Base-by-base conservation (phyloP, 1,284 basidiomycete genomes). In the Malassezia dermatis region DNA sequence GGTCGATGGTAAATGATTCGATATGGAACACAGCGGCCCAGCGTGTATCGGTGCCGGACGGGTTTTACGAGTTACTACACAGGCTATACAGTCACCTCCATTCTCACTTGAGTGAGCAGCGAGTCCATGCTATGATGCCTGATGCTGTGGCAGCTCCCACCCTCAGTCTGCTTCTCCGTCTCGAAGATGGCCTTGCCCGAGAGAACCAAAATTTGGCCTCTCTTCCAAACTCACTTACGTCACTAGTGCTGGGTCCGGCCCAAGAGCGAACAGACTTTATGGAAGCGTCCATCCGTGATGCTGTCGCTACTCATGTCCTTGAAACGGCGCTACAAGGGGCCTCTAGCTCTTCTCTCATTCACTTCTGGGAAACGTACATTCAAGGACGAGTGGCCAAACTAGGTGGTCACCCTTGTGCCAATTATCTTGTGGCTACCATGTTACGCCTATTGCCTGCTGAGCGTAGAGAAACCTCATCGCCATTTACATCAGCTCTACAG, bases 381-480 rank as follows among this genome's bases (percentile, higher is more conserved):
- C 39, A 26, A 17, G 63, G 54, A 11, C 60, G 66, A 3, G 57
- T 70, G 39, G 60, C 57, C 3, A 66, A 66, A 34, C 63, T 74
- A 2, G 68, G 66, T 40, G 53, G 60, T 5, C 71, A 74, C 45
- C 70, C 70, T 1, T 60, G 65, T 15, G 71, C 66, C 13, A 73
- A 73, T 45, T 69, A 64, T 50, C 65, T 74, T 15, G 63, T 70
- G 12, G 57, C 67, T 3, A 46, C 58, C 0, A 30, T 59, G 11
- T n/a, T 67, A 17, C 51, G 58, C 1, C 42, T 62, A 4, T 58
- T 72, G 8, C 19, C 31, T 1, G 15, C 41, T 0, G n/a, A 34
- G 4, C 32, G 21, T 7, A 21, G 23, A n/a, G 32, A 8, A 3
- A 17, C 10, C 8, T 28, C 13, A 5, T 35, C 42, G 15, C 50